These are phyloP conservation scores for Mucor mucedo DNA, from an alignment of 371 early-diverging fungal species.

Conservation along the genomic window DNA sequence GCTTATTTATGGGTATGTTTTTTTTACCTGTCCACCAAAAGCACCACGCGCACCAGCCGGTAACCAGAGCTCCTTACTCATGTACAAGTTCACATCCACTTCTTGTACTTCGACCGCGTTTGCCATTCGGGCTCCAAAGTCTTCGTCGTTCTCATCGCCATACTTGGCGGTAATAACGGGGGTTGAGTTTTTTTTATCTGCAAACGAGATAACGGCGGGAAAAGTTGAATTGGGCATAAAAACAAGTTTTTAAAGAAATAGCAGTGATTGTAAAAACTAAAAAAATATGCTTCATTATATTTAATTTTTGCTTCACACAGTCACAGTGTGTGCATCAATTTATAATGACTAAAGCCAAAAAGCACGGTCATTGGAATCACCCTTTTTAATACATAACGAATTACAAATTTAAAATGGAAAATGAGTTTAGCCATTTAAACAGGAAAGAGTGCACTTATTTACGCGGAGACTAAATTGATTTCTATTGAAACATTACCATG, in stretches of 20 bases:
- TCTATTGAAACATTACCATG: no score
- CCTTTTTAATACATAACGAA: neutral
- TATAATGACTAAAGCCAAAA: neutral
- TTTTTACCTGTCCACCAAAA: conserved; percentile 70
- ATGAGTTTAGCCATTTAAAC: neutral
- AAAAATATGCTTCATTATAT: neutral
- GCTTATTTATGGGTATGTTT: neutral
- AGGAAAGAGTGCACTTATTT: neutral
- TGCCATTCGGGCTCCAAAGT: conserved; percentile 38
- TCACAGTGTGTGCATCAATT: neutral
- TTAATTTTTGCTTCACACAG: neutral
- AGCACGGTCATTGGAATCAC: no score
- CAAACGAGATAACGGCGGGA: conserved; percentile 35
- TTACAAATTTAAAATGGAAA: conserved; percentile 1
- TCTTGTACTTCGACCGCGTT: conserved; percentile 61
- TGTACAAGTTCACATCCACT: conserved; percentile 74
- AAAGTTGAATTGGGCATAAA: conserved; percentile 37
- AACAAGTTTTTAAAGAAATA: conserved; percentile 3
- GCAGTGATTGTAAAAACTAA: no score
- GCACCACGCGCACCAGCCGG: conserved; percentile 86
- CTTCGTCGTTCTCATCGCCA: conserved; percentile 29
- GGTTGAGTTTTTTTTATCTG: conserved; percentile 27
- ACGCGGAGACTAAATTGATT: neutral
- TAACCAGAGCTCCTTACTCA: conserved; percentile 81
- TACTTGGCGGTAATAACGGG: conserved; percentile 30